These are phyloP conservation scores for Monilinia fructigena DNA, from an alignment of 2,329 filamentous ascomycete genomes.

Conservation along the genomic window DNA sequence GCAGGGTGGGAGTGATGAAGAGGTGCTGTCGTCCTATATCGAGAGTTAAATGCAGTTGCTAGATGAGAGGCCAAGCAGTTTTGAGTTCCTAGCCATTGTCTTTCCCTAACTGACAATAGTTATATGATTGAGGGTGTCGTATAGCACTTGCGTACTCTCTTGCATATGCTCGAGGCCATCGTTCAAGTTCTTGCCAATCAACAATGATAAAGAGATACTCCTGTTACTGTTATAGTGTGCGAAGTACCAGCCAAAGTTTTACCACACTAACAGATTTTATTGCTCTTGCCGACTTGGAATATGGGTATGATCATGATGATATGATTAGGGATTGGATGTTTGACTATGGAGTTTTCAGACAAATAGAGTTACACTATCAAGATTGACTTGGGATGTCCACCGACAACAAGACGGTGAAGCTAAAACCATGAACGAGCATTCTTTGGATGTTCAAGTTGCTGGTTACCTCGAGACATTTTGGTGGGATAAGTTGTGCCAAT, in stretches of 20 bases:
- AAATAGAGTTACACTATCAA: not conserved
- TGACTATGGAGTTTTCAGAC: not conserved
- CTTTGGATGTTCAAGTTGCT: not conserved
- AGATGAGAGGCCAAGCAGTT: too few species aligned
- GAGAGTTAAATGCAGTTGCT: too few species aligned
- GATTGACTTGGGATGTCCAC: not conserved
- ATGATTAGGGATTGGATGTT: not conserved
- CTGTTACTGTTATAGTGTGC: not conserved
- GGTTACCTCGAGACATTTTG: too few species aligned
- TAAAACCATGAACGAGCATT: not conserved
- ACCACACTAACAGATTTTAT: not conserved
- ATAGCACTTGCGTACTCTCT: too few species aligned
- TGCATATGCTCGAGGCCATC: too few species aligned
- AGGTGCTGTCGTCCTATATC: too few species aligned
- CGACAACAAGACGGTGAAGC: not conserved
- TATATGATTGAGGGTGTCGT: too few species aligned
- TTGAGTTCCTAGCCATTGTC: too few species aligned
- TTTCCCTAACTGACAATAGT: too few species aligned
- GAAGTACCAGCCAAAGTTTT: not conserved
- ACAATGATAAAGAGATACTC: not conserved
- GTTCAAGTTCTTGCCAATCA: too few species aligned
- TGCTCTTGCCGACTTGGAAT: not conserved
- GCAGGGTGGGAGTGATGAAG: too few species aligned
- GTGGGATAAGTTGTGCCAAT: not conserved
- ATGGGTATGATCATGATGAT: not conserved